Conservation (phyloP, 768 basidiomycete species). For the Cantharellus anzutake region DNA sequence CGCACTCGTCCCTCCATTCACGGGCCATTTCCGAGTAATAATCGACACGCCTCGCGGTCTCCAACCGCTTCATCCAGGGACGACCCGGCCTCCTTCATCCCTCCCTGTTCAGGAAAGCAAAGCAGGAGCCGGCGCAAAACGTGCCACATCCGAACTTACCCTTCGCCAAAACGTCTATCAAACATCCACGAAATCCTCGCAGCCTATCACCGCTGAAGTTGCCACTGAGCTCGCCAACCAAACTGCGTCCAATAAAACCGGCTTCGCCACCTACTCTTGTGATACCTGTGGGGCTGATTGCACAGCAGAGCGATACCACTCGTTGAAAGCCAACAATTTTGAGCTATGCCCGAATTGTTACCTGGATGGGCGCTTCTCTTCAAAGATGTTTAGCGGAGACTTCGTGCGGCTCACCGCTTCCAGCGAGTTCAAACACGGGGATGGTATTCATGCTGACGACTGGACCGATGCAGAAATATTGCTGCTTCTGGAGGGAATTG, state of each 20-base stretch:
- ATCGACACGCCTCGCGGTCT: conserved; percentile 93
- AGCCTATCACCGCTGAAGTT: conserved; percentile 44
- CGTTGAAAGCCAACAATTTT: conserved; percentile 79
- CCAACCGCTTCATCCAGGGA: conserved; percentile 60
- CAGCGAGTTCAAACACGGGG: conserved; percentile 19
- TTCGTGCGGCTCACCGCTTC: conserved; percentile 66
- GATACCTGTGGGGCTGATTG: conserved; percentile 95
- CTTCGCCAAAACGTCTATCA: conserved; percentile 78
- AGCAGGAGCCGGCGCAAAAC: conserved; percentile 20
- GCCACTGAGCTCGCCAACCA: conserved; percentile 45
- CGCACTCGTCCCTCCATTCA: conserved; percentile 88
- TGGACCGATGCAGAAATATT: conserved; percentile 90
- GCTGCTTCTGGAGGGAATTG: conserved; percentile 81
- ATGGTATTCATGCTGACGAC: conserved; percentile 30
- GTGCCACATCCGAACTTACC: conserved; percentile 59
- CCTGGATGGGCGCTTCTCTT: conserved; percentile 91
- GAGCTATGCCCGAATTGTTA: conserved; percentile 87
- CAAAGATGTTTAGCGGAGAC: conserved; percentile 89
- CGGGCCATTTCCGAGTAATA: conserved; percentile 95
- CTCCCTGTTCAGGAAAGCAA: conserved; percentile 19
- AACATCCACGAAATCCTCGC: conserved; percentile 68
- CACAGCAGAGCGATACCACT: conserved; percentile 74
- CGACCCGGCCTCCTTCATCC: conserved; percentile 40
- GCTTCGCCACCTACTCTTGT: conserved; percentile 43
- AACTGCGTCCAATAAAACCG: conserved; percentile 23